A percentile compares a stretch with the other conserved stretches of the same genome.
phyloP scores from a whole-genome alignment of 208 protist genomes.

The Leishmania braziliensis region DNA sequence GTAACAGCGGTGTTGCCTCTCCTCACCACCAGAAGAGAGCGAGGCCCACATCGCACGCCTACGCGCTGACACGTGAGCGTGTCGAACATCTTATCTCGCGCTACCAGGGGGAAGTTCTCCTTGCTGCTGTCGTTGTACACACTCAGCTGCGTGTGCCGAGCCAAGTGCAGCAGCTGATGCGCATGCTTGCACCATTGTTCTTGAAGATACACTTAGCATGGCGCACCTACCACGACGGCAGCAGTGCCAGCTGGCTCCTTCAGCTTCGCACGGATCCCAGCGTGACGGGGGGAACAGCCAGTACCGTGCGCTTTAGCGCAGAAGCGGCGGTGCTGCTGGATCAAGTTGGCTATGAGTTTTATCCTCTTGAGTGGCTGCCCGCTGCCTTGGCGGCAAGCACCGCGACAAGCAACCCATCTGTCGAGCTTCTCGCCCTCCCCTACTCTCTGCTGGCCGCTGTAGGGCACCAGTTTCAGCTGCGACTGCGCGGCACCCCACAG shows the following conservation, averaged over 20 bases:
- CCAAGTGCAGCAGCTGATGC: constrained; percentile 68
- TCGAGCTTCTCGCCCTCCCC: constrained; percentile 25
- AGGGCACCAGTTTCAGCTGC: constrained; percentile 67
- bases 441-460: constrained; percentile 79
- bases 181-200: constrained; percentile 69
- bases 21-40: neutral
- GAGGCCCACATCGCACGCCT: neutral
- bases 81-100: constrained; percentile 52
- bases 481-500: constrained; percentile 37
- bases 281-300: neutral
- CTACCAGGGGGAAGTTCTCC: constrained; percentile 72
- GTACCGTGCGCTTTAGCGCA: constrained; percentile 41
- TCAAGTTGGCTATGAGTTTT: constrained; percentile 81
- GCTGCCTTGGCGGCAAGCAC: constrained; percentile 3
- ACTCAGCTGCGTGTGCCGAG: constrained; percentile 75
- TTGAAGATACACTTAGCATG: constrained; percentile 20
- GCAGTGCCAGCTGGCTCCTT: constrained; percentile 27
- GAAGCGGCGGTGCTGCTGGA: constrained; percentile 66
- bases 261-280: constrained; percentile 4
- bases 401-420: neutral
- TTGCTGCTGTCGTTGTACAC: constrained; percentile 69
- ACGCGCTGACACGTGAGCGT: constrained; percentile 35
- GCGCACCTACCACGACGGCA: constrained; percentile 22
- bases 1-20: neutral
- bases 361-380: constrained; percentile 83